A percentile compares a stretch with the other conserved stretches of the same genome.
These are phyloP conservation scores for Coffea eugenioides DNA, from an alignment of 257 asterid genomes.

Conservation along the genomic window DNA sequence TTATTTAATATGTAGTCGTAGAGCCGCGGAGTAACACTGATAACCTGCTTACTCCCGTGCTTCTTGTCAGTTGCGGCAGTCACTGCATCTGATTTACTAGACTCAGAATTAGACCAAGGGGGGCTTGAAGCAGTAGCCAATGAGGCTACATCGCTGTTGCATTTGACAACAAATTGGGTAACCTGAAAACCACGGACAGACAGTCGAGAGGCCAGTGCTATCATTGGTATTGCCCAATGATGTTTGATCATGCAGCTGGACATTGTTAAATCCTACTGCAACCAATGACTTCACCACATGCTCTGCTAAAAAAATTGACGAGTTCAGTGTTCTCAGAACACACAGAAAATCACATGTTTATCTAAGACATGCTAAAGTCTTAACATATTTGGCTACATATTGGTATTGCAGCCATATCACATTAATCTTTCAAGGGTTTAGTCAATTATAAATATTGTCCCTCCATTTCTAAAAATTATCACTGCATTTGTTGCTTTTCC, in stretches of 20 bases:
- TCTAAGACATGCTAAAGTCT: no score
- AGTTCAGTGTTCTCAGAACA: no score
- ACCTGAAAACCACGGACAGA: not conserved
- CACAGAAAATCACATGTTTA: no score
- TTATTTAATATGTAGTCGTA: constrained; percentile 74
- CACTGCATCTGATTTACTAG: constrained; percentile 41
- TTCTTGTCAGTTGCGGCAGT: constrained; percentile 45
- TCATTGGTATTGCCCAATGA: not conserved
- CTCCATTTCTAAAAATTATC: no score
- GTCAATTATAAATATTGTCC: no score
- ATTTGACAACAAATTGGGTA: not conserved
- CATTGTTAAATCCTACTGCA: not conserved
- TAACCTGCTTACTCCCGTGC: constrained; percentile 74
- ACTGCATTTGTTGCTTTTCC: not conserved
- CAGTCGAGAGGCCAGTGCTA: constrained; percentile 1
- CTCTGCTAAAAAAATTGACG: no score
- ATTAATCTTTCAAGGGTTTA: no score
- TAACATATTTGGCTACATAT: no score
- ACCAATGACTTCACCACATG: not conserved
- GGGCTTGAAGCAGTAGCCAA: constrained; percentile 11
- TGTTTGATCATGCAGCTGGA: constrained; percentile 12
- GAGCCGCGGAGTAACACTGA: constrained; percentile 65
- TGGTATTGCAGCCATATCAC: no score
- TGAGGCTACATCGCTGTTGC: constrained; percentile 6
- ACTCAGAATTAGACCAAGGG: constrained; percentile 1